These are phyloP conservation scores for Colletotrichum sp. DNA, from an alignment of 2,329 filamentous ascomycete genomes.

Conservation along the genomic window DNA sequence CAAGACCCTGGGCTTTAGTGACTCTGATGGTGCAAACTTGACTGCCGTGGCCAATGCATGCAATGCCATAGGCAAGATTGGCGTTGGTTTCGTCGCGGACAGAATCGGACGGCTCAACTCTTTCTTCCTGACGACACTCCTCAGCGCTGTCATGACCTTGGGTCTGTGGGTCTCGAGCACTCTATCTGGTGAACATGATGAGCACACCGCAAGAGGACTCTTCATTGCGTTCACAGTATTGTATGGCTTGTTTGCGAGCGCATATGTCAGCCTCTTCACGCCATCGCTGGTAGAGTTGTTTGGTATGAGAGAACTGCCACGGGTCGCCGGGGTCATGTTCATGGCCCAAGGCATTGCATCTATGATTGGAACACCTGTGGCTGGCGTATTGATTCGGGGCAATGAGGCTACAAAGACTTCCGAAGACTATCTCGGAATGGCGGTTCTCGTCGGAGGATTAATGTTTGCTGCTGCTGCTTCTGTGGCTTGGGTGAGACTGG, in stretches of 20 bases:
- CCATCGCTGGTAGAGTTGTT: not conserved
- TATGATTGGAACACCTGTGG: not conserved
- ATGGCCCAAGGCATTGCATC: not conserved
- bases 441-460: not conserved
- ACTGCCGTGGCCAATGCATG: constrained; percentile 43
- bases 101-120: constrained; percentile 42
- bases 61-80: constrained; percentile 41
- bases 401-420: not conserved
- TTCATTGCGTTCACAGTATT: not conserved
- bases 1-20: constrained; percentile 34
- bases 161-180: not conserved
- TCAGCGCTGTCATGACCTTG: not conserved
- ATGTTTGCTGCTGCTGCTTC: not conserved
- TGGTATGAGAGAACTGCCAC: not conserved
- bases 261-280: not conserved
- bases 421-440: not conserved
- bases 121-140: not conserved
- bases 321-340: not conserved
- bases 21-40: constrained; percentile 38
- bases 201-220: not conserved
- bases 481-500: not conserved
- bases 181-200: not conserved
- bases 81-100: constrained; percentile 41
- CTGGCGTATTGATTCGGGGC: not conserved
- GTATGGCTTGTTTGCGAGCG: not conserved